Evolutionary conservation across 805 yeast genomes (phyloP).

Genomic region (Priceomyces castillae): DNA sequence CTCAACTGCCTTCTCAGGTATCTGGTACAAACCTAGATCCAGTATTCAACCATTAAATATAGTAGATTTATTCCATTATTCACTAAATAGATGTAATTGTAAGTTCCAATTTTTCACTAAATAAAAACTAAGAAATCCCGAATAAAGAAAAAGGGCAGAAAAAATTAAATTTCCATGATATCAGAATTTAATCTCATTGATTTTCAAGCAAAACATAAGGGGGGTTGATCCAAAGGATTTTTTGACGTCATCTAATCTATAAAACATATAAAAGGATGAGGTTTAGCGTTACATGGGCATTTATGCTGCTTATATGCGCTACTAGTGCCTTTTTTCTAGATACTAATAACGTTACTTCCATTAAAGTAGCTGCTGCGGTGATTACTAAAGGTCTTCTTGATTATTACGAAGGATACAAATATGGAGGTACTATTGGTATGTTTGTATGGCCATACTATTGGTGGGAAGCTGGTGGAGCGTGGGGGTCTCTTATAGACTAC

Average conservation of each 20-base stretch:
- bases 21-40: slow-evolving; percentile 20
- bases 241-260: background rate
- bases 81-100: background rate
- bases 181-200: slow-evolving; percentile 3
- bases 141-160: background rate
- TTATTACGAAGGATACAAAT: slow-evolving; percentile 66
- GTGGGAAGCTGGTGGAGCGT: slow-evolving; percentile 99
- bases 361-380: slow-evolving; percentile 54
- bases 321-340: slow-evolving; percentile 31
- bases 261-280: slow-evolving; percentile 5
- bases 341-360: slow-evolving; percentile 40
- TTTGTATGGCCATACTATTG: slow-evolving; percentile 90
- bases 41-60: slow-evolving; percentile 13
- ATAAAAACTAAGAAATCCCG: slow-evolving; percentile 2
- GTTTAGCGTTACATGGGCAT: slow-evolving; percentile 2
- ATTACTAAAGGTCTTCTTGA: slow-evolving; percentile 74
- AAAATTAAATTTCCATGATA: background rate
- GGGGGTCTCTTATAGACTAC: slow-evolving; percentile 84
- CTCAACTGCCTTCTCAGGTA: background rate
- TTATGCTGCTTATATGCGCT: slow-evolving; percentile 7
- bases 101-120: background rate
- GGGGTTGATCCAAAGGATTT: background rate
- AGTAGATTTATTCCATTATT: background rate
- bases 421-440: slow-evolving; percentile 84
- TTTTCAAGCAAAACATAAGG: background rate